These are phyloP conservation scores for Aspergillus quadricinctus DNA, from an alignment of 2,329 filamentous ascomycete genomes.

Conservation along the genomic window DNA sequence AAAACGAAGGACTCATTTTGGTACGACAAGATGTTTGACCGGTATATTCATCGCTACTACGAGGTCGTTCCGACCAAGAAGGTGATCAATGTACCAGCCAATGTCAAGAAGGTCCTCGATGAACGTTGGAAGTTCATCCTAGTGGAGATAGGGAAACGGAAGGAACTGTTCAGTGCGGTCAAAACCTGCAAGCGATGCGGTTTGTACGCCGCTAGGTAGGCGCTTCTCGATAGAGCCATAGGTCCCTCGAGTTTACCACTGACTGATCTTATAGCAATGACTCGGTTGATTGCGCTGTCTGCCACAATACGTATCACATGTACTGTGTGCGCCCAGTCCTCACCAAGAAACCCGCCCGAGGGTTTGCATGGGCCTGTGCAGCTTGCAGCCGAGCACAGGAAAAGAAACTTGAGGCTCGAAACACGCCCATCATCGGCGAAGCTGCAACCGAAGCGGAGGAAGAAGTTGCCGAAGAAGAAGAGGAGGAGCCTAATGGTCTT, in stretches of 20 bases:
- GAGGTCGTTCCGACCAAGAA: conserved; percentile 88
- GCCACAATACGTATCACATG: conserved; percentile 96
- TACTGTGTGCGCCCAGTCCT: conserved; percentile 89
- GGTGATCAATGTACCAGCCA: conserved; percentile 93
- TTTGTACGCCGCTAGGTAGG: conserved; percentile 85
- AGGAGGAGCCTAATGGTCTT: conserved; percentile 59
- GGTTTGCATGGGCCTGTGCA: conserved; percentile 96
- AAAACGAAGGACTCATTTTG: conserved; percentile 85
- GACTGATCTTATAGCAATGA: conserved; percentile 61
- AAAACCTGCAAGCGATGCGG: conserved; percentile 93
- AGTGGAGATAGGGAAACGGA: conserved; percentile 87
- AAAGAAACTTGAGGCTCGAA: conserved; percentile 81
- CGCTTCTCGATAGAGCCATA: background rate
- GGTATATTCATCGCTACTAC: conserved; percentile 97
- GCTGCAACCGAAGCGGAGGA: conserved; percentile 56
- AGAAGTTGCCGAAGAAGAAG: conserved; percentile 65
- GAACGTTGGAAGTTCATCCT: conserved; percentile 96
- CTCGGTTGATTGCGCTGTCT: conserved; percentile 95
- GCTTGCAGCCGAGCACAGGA: conserved; percentile 96
- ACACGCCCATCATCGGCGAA: conserved; percentile 68
- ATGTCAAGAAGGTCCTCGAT: conserved; percentile 92
- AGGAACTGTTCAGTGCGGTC: conserved; percentile 91
- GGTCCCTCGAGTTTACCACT: conserved; percentile 7
- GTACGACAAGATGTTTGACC: conserved; percentile 96
- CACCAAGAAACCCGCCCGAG: conserved; percentile 91